These are phyloP conservation scores for Vitis amurensis DNA, from an alignment of 164 flowering plant genomes.

Conservation along the genomic window DNA sequence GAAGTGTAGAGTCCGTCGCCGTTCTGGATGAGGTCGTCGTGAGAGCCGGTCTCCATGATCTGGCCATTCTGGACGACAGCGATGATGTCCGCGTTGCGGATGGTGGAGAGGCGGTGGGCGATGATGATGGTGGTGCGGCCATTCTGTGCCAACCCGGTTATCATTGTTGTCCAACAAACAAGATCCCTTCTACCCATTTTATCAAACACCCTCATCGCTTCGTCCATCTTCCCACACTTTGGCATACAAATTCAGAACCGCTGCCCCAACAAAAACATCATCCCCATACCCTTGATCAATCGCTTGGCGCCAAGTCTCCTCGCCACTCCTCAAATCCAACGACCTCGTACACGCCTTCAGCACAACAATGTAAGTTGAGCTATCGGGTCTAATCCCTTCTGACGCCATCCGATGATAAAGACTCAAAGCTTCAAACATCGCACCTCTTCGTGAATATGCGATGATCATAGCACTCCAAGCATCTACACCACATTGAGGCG, in stretches of 20 bases:
- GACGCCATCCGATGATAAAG: slow-evolving; percentile 30
- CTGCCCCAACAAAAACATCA: slow-evolving; percentile 56
- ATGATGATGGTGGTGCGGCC: slow-evolving; percentile 80
- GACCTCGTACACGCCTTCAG: slow-evolving; percentile 49
- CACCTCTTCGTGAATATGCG: slow-evolving; percentile 9
- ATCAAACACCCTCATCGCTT: slow-evolving; percentile 47
- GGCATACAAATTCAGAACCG: slow-evolving; percentile 52
- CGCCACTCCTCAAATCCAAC: slow-evolving; percentile 42
- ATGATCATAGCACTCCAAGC: slow-evolving; percentile 49
- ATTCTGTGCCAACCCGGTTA: slow-evolving; percentile 38
- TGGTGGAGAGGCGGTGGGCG: slow-evolving; percentile 92
- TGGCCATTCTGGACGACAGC: slow-evolving; percentile 76
- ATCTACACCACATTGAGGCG: slow-evolving; percentile 35
- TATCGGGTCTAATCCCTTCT: slow-evolving; percentile 48
- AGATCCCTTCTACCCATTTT: slow-evolving; percentile 44
- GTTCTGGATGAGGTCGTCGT: slow-evolving; percentile 47
- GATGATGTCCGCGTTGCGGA: slow-evolving; percentile 64
- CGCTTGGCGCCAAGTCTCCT: slow-evolving; percentile 32
- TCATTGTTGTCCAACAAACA: slow-evolving; percentile 57
- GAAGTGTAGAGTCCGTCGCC: slow-evolving; percentile 52
- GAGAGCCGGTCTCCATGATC: slow-evolving; percentile 66
- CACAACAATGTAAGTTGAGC: slow-evolving; percentile 55
- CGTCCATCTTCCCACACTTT: slow-evolving; percentile 56
- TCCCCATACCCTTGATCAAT: slow-evolving; percentile 38
- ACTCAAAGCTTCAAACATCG: slow-evolving; percentile 27